Base-by-base conservation (phyloP, 2,329 filamentous ascomycete genomes). In the Pezicula radicicola region DNA sequence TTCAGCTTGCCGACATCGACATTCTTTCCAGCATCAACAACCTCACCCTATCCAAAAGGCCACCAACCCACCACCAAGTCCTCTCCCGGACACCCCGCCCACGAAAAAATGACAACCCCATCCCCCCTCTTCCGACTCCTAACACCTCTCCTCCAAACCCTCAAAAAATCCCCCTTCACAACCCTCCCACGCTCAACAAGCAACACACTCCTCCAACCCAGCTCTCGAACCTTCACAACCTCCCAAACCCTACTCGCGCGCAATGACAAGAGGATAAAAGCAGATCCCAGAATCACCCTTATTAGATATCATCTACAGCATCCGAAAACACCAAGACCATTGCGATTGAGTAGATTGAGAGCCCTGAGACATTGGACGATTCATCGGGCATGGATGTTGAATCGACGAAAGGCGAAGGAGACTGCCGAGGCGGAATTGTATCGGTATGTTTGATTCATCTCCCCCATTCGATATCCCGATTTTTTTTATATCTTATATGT, bases 281-380 rank as follows among this genome's bases (percentile, higher is more conserved):
- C 18, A n/a, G 64, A 67, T 25, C 62, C 55, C 37, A 50, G 59
- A 36, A 55, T 60, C n/a, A 82, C 79, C 35, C 66, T 83, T 50
- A 88, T 89, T 68, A 78, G 85, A 63, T 89, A 89, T 73, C 82
- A 85, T 70, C 81, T 89, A 61, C 72, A 79, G 63, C 86, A 89
- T 69, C 84, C 85, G 2, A 72, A 80, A 28, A 88, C 83, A 6
- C 86, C 85, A 0, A 83, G 85, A 12, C 92, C 94, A 1, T 82
- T 99, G 59, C 88, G 91, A 63, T 92, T 97, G 81, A 91, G 84
- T 39, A 91, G 93, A 62, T 88, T 88, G 71, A 86, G 94, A 51
- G 82, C 85, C 71, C 84, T 99, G 58, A 89, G 94, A 44, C 94
- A 99, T 78, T 99, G 94, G 94, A 97, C 94, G 48, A 97, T 99